phyloP scores from a whole-genome alignment of 2,329 filamentous ascomycete species.

The Cytospora leucostoma region DNA sequence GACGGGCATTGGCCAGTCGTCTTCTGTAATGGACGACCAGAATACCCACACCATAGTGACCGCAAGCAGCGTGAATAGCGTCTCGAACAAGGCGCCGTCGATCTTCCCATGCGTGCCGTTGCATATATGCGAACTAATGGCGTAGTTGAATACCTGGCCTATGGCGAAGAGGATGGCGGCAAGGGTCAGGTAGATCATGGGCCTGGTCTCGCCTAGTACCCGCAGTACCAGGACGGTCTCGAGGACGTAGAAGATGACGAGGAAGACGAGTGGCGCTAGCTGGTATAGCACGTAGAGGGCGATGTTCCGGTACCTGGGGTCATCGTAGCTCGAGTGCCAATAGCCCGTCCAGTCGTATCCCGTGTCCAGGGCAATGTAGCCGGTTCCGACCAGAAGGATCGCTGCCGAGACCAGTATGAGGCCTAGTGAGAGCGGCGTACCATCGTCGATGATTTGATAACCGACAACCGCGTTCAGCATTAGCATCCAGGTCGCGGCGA shows the following conservation, averaged over 20 bases:
- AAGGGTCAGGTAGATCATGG: constrained; percentile 82
- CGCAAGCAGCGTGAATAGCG: constrained; percentile 83
- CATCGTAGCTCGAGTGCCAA: constrained; percentile 63
- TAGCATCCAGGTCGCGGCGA: constrained; percentile 85
- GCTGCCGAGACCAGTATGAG: constrained; percentile 71
- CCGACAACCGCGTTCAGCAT: constrained; percentile 91
- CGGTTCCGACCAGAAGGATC: constrained; percentile 81
- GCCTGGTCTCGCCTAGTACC: constrained; percentile 82
- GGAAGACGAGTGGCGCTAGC: constrained; percentile 81
- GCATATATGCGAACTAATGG: constrained; percentile 89
- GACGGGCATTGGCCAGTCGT: constrained; percentile 80
- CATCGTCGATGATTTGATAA: constrained; percentile 91
- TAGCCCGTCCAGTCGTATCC: constrained; percentile 81
- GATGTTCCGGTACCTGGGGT: constrained; percentile 68
- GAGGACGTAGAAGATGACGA: constrained; percentile 84
- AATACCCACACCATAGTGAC: constrained; percentile 89
- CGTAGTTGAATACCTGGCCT: constrained; percentile 95
- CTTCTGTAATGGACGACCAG: constrained; percentile 99
- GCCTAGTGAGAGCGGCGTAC: constrained; percentile 79
- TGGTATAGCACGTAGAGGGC: constrained; percentile 94
- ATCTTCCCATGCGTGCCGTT: constrained; percentile 80
- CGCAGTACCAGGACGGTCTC: constrained; percentile 82
- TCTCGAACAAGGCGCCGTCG: constrained; percentile 90
- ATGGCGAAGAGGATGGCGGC: constrained; percentile 84
- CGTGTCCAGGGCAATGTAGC: constrained; percentile 94